Conservation (phyloP, 441 rosid genomes). For the Populus trichocarpa region DNA sequence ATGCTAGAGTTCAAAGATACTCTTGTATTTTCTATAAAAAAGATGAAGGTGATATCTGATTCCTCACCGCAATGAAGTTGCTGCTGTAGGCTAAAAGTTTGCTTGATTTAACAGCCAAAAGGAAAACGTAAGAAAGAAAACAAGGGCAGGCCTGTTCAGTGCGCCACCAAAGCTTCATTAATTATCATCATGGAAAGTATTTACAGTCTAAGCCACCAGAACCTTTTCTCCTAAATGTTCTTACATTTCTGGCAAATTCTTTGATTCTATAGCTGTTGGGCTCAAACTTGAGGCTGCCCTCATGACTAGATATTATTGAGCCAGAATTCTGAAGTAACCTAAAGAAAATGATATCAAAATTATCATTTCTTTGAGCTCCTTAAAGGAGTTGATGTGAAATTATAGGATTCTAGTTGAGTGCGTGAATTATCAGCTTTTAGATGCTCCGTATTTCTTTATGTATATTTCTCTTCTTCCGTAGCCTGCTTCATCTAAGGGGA, state of each 20-base stretch:
- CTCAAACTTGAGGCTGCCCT: not conserved
- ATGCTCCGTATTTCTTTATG: no score
- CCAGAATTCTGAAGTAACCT: no score
- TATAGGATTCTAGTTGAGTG: no score
- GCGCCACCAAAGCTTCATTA: not conserved
- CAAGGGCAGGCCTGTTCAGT: not conserved
- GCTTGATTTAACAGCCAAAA: not conserved
- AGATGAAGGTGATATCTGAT: not conserved
- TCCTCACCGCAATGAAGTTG: not conserved
- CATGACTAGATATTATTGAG: not conserved
- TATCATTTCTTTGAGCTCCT: no score
- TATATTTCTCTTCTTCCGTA: slow-evolving; percentile 19
- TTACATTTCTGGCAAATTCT: not conserved
- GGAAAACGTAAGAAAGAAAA: not conserved
- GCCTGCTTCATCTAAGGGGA: slow-evolving; percentile 80
- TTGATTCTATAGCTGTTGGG: not conserved
- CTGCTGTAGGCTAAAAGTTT: not conserved
- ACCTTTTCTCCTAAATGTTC: not conserved
- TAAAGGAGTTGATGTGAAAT: no score
- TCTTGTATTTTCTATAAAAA: not conserved
- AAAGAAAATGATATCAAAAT: no score
- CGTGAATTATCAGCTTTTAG: no score
- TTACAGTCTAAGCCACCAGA: not conserved
- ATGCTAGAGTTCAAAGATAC: no score
- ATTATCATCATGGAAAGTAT: not conserved